These are phyloP conservation scores for Oldenlandia corymbosa DNA, from an alignment of 257 asterid species.

Conservation along the genomic window DNA sequence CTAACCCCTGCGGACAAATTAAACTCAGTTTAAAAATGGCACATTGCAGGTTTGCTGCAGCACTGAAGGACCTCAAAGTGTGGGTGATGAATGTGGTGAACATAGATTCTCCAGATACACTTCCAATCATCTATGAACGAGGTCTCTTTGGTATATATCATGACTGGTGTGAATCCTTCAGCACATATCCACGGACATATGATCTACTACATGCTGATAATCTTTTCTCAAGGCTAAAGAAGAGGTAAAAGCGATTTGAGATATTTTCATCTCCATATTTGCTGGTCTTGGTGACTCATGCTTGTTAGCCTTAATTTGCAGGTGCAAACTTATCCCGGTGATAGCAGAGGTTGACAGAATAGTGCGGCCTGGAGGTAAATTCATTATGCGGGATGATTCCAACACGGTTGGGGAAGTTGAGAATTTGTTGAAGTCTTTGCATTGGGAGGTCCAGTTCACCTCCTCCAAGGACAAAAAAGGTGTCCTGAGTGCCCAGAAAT, in stretches of 20 bases:
- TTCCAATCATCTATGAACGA: constrained; percentile 74
- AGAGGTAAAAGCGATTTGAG: constrained; percentile 36
- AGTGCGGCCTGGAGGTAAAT: constrained; percentile 72
- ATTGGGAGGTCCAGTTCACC: constrained; percentile 64
- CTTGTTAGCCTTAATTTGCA: constrained; percentile 19
- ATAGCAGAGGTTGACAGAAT: constrained; percentile 79
- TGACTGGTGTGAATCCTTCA: constrained; percentile 94
- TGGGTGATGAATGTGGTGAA: constrained; percentile 95
- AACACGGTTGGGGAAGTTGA: constrained; percentile 47
- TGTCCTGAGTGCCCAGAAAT: constrained; percentile 64
- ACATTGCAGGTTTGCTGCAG: constrained; percentile 79
- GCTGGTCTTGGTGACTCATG: not conserved
- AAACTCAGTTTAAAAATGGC: not conserved
- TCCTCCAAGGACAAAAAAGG: constrained; percentile 52
- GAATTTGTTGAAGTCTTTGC: constrained; percentile 62
- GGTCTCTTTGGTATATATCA: constrained; percentile 85
- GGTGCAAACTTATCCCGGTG: constrained; percentile 57
- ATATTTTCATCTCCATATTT: not conserved
- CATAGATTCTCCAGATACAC: constrained; percentile 70
- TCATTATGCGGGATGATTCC: constrained; percentile 63
- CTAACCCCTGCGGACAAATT: not conserved
- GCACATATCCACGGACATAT: constrained; percentile 80
- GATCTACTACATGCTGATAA: constrained; percentile 88
- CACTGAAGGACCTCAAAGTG: constrained; percentile 60
- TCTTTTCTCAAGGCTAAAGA: constrained; percentile 63